phyloP scores from a whole-genome alignment of 148 eudicot genomes.

The Salicornia ramosissima region DNA sequence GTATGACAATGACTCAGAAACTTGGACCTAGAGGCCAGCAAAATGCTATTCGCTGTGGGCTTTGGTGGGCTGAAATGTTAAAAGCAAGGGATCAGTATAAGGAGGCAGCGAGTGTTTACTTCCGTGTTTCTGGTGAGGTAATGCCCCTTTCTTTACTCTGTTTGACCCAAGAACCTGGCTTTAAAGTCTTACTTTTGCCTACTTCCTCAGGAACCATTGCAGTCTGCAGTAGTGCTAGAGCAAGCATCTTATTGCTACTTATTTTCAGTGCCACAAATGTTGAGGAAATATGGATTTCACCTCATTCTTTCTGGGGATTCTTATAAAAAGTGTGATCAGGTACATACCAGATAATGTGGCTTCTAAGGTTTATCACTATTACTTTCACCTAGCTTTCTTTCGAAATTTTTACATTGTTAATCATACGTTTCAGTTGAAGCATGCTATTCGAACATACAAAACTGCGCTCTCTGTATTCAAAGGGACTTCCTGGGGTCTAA shows the following conservation, averaged over 20 bases:
- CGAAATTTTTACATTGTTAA: background rate
- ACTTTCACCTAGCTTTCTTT: constrained; percentile 7
- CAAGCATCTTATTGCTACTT: constrained; percentile 98
- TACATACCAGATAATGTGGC: constrained; percentile 23
- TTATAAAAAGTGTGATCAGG: constrained; percentile 89
- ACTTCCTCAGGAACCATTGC: constrained; percentile 65
- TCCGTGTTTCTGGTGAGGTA: constrained; percentile 99
- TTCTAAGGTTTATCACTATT: constrained; percentile 2
- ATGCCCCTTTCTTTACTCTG: constrained; percentile 29
- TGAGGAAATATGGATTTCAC: constrained; percentile 96
- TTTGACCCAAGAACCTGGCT: constrained; percentile 13
- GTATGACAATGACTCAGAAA: constrained; percentile 42
- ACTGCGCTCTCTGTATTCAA: constrained; percentile 80
- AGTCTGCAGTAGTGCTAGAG: constrained; percentile 93
- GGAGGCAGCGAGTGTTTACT: constrained; percentile 92
- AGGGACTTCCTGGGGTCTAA: constrained; percentile 82
- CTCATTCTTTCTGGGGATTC: constrained; percentile 93
- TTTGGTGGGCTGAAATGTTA: constrained; percentile 98
- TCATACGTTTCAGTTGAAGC: constrained; percentile 59
- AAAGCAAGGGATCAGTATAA: constrained; percentile 74
- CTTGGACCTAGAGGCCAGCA: constrained; percentile 63
- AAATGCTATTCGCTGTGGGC: constrained; percentile 86
- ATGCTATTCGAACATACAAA: constrained; percentile 86
- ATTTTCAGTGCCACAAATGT: constrained; percentile 71
- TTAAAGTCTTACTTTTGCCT: constrained; percentile 26